phyloP scores from a whole-genome alignment of 2,329 filamentous ascomycete genomes.

The Microcyclospora pomicola region DNA sequence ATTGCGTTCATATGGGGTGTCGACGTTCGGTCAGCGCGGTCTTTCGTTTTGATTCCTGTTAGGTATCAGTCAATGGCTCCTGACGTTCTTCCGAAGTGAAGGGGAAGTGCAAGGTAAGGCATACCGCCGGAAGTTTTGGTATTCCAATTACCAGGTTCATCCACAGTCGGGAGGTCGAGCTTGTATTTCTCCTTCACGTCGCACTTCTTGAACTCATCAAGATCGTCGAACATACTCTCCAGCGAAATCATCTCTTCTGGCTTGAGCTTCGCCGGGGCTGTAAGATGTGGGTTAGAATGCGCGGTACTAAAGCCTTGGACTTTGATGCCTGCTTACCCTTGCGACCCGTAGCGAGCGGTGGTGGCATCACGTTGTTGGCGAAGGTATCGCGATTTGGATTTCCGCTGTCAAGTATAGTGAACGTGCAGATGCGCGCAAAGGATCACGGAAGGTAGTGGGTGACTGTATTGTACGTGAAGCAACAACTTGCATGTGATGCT shows the following conservation, averaged over 20 bases:
- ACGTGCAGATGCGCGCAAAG: too few relatives aligned
- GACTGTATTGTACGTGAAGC: too few relatives aligned
- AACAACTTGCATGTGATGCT: too few relatives aligned
- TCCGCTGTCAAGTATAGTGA: too few relatives aligned
- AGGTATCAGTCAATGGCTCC: not conserved
- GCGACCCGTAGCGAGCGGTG: constrained; percentile 10
- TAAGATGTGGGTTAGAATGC: constrained; percentile 3
- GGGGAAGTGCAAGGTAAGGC: not conserved
- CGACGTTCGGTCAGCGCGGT: constrained; percentile 2
- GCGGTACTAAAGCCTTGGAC: not conserved
- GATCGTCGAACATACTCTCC: constrained; percentile 19
- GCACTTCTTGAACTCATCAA: constrained; percentile 9
- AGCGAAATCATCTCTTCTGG: constrained; percentile 10
- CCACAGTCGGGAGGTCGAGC: constrained; percentile 17
- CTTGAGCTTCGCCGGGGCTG: constrained; percentile 10
- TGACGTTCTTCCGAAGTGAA: not conserved
- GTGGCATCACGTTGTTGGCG: too few relatives aligned
- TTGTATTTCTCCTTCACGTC: constrained; percentile 16
- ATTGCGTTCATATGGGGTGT: constrained; percentile 40
- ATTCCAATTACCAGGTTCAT: constrained; percentile 22
- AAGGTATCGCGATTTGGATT: not conserved
- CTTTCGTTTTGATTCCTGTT: constrained; percentile 10
- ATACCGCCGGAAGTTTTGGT: constrained; percentile 15
- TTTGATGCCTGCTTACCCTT: constrained; percentile 14
- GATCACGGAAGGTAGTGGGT: too few relatives aligned